phyloP scores from a whole-genome alignment of 139 green algal genomes.

The Chlorella sp. region DNA sequence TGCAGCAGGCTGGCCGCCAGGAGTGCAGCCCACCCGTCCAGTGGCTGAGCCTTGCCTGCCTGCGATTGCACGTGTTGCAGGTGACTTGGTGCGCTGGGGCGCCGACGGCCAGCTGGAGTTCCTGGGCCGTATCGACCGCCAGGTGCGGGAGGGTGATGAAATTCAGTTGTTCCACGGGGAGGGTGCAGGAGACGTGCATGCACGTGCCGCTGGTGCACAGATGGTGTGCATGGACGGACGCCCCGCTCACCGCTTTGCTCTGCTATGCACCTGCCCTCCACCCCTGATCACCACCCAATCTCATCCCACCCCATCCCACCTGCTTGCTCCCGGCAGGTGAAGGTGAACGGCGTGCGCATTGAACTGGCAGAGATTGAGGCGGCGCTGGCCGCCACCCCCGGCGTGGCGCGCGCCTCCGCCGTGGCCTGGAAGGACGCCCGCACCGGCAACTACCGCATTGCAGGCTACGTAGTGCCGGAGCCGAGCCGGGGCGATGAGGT shows the following conservation, averaged over 20 bases:
- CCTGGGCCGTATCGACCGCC: constrained; percentile 53
- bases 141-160: not conserved
- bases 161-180: too few species aligned
- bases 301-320: not conserved
- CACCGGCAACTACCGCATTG: not conserved
- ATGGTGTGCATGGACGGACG: too few species aligned
- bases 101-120: constrained; percentile 47
- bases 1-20: not conserved
- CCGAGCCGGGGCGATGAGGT: not conserved
- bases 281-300: too few species aligned
- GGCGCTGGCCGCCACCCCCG: constrained; percentile 21
- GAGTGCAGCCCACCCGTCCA: too few species aligned
- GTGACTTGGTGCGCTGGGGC: constrained; percentile 53
- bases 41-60: too few species aligned
- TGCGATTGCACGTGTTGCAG: constrained; percentile 42
- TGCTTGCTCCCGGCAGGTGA: constrained; percentile 44
- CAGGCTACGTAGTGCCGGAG: not conserved
- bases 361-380: constrained; percentile 69
- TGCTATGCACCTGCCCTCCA: too few species aligned
- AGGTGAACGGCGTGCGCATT: constrained; percentile 66
- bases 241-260: too few species aligned
- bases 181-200: too few species aligned
- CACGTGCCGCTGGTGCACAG: too few species aligned
- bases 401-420: constrained; percentile 1
- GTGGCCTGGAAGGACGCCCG: constrained; percentile 17